Conservation (phyloP, 192 early-diverging fungal species). For the Entomortierella beljakovae region DNA sequence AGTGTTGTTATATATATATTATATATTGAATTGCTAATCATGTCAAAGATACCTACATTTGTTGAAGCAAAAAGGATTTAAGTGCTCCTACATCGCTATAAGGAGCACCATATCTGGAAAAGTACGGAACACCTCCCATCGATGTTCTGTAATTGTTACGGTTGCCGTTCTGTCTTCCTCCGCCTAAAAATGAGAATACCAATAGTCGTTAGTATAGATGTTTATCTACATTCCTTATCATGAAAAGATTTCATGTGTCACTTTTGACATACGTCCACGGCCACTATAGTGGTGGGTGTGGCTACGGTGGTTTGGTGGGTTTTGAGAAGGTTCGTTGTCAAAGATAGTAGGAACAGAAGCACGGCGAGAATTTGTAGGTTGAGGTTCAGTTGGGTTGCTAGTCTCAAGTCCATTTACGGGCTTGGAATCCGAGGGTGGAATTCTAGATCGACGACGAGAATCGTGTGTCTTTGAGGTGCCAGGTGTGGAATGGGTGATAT, state of each 20-base stretch:
- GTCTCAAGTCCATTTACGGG: slow-evolving; percentile 9
- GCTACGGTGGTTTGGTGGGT: slow-evolving; percentile 20
- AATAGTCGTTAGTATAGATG: too few species aligned
- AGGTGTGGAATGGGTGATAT: slow-evolving; percentile 64
- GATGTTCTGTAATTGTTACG: slow-evolving; percentile 40
- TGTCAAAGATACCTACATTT: slow-evolving; percentile 59
- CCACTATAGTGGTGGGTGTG: slow-evolving; percentile 27
- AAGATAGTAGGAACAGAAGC: slow-evolving; percentile 49
- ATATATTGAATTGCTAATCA: neutral
- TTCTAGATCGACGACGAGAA: slow-evolving; percentile 41
- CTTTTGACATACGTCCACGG: slow-evolving; percentile 47
- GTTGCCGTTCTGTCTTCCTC: slow-evolving; percentile 21
- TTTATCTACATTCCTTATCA: too few species aligned
- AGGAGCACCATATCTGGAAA: slow-evolving; percentile 22
- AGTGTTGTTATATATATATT: neutral
- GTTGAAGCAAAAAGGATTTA: slow-evolving; percentile 69
- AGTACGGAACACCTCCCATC: slow-evolving; percentile 30
- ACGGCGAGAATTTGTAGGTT: slow-evolving; percentile 30
- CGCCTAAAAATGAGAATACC: slow-evolving; percentile 7
- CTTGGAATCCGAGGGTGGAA: slow-evolving; percentile 29
- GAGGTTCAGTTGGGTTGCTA: neutral
- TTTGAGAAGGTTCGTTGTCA: slow-evolving; percentile 38
- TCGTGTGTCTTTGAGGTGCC: slow-evolving; percentile 36
- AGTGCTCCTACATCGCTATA: slow-evolving; percentile 52
- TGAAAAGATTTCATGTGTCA: too few species aligned